A percentile compares a stretch with the other conserved stretches of the same genome.
Conservation (phyloP, 1,284 basidiomycete species). For the Leccinum subrobustum region DNA sequence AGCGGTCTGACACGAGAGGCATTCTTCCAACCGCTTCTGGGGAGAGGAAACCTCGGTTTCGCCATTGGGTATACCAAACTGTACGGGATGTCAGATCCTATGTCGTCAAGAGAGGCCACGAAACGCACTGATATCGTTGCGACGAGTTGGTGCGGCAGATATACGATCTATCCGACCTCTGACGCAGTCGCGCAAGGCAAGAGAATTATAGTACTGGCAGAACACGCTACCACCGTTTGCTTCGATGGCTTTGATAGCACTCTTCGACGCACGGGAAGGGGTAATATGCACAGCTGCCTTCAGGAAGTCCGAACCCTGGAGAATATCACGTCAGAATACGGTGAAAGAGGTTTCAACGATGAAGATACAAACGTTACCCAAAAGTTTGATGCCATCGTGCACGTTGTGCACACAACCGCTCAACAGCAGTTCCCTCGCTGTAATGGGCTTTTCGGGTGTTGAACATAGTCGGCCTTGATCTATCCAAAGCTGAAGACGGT, state of each 20-base stretch:
- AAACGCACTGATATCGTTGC: slow-evolving; percentile 77
- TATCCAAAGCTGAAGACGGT: slow-evolving; percentile 90
- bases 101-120: neutral
- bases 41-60: slow-evolving; percentile 73
- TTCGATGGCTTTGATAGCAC: slow-evolving; percentile 86
- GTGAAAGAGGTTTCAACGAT: neutral
- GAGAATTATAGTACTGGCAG: slow-evolving; percentile 90
- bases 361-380: slow-evolving; percentile 67
- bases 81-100: slow-evolving; percentile 2
- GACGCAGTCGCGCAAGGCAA: slow-evolving; percentile 81
- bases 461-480: slow-evolving; percentile 81
- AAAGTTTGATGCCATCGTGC: slow-evolving; percentile 88
- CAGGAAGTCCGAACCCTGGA: slow-evolving; percentile 65
- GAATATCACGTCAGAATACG: slow-evolving; percentile 4
- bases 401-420: slow-evolving; percentile 89
- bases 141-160: slow-evolving; percentile 78
- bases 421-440: slow-evolving; percentile 79
- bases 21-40: slow-evolving; percentile 54
- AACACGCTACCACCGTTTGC: slow-evolving; percentile 79
- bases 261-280: slow-evolving; percentile 84
- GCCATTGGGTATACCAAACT: slow-evolving; percentile 79
- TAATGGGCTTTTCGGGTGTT: slow-evolving; percentile 82
- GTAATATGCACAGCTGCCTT: slow-evolving; percentile 78
- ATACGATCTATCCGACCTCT: slow-evolving; percentile 68
- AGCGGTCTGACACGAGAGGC: slow-evolving; percentile 66